phyloP scores from a whole-genome alignment of 2,329 filamentous ascomycete genomes.

The Fusarium sp. region DNA sequence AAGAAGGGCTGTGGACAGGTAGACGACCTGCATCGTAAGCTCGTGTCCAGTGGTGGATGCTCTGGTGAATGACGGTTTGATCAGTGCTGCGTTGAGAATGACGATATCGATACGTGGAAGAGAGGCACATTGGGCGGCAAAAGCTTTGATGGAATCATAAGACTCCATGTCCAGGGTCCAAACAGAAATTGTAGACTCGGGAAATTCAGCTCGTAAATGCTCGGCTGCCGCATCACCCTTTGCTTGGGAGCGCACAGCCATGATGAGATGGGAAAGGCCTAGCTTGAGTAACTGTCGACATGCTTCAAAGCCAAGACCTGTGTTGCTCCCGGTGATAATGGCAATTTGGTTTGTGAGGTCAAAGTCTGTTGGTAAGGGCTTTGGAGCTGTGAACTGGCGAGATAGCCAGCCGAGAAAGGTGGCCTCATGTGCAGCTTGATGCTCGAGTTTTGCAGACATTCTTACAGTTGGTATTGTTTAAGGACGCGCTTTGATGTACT shows the following conservation, averaged over 20 bases:
- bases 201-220: not conserved
- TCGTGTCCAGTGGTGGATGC: not conserved
- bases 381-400: not conserved
- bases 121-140: not conserved
- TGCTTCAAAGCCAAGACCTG: not conserved
- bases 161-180: not conserved
- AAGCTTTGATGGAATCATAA: not conserved
- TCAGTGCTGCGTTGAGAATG: not conserved
- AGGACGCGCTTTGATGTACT: accelerated
- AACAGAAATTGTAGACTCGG: not conserved
- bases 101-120: not conserved
- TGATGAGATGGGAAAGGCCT: not conserved
- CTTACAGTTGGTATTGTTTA: accelerated
- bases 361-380: not conserved
- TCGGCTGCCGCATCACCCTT: not conserved
- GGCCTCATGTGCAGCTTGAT: not conserved
- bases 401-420: not conserved
- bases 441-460: not conserved
- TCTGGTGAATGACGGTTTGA: not conserved
- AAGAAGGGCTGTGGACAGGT: not conserved
- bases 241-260: not conserved
- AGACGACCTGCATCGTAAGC: not conserved
- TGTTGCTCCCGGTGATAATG: not conserved
- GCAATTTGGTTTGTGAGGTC: accelerated
- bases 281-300: not conserved